Evolutionary conservation across 2,329 filamentous ascomycete genomes (phyloP), one percentile per base, ranked within the genome.

Genomic region (Fusarium torreyae): DNA sequence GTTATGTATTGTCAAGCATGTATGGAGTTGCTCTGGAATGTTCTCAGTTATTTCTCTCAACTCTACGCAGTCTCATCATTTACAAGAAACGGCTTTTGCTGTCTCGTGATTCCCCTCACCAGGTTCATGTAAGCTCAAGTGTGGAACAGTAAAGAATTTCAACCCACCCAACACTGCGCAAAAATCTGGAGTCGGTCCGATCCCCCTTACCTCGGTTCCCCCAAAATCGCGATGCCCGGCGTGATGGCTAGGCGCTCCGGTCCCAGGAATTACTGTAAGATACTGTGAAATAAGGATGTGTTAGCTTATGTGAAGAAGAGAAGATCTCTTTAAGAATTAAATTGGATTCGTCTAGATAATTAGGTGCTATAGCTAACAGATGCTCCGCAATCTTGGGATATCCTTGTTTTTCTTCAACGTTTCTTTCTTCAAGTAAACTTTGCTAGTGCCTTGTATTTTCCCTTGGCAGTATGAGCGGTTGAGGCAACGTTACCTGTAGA

Each of bases 151-250:
- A 60, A 52, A 65, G 60, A 34, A 60, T 65, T 65, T 64, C 51
- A 64, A 45, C 53, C 62, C 62, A 58, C 59, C 28, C 61, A 58
- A 42, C 26, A 46, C 36, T 65, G 20, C 15, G 40, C 36, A 58
- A 63, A 64, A 65, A 65, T 60, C 62, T 49, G 62, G 62, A 65
- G 62, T 65, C 62, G 62, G 62, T 48, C 62, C 62, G 62, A 65
- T 65, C 62, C 45, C 60, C 51, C 57, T 50, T 51, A 46, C 61
- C 60, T 63, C 60, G 59, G 59, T 39, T 43, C 46, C 36, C 48
- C 46, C 26, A 34, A 31, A 36, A 24, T 22, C 43, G 17, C 24
- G 40, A 42, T 42, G 28, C 11, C 36, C 53, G n/a, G 48, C 46
- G 36, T 53, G 46, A 26, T 18, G 36, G 20, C 10, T 31, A 13